Base-by-base conservation (phyloP, 768 basidiomycete genomes). In the Boletellus emodensis region DNA sequence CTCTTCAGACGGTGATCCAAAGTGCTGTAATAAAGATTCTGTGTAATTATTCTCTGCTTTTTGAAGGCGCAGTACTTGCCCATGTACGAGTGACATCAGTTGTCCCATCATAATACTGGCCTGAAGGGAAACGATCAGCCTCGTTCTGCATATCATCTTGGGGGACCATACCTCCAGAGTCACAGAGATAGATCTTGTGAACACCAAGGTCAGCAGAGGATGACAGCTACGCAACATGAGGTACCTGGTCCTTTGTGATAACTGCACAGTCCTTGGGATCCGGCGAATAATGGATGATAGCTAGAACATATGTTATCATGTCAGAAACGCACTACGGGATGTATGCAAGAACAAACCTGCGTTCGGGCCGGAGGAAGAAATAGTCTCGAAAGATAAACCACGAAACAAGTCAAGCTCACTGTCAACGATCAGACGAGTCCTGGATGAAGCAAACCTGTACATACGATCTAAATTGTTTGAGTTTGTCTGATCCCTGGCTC, bases 231-330 rank as follows among this genome's bases (percentile, higher is more conserved):
- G 17, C 42, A 14, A 57, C 13, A 18, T 9, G 34, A 61, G 24
- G 26, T 54, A 87, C 85, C 73, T 89, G 81, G 40, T 92, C 84
- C 61, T 82, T 82, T 59, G 79, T 78, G 53, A 99, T 84, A 14
- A 81, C 75, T 0, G 87, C 85, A 58, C 85, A 90, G 54, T 85
- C 79, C 7, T 75, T 70, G 13, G 84, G 81, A 44, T 90, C 83
- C 9, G 95, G 94, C 3, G 77, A 74, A 68, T 99, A 99, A 64
- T 98, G 95, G 40, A 99, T 95, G 62, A 99, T 87, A 20, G 93
- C 92, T 87, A 47, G 17, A 14, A 42, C 12, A 53, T n/a, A n/a
- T n/a, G n/a, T 44, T 9, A 40, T 51, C 20, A 36, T 9, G 53
- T 39, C 35, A 42, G 8, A 8, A 52, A 28, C 13, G 13, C 45